A percentile compares a stretch with the other conserved stretches of the same genome.
phyloP scores from a whole-genome alignment of 345 rosid genomes.

The Arabis hirsuta region DNA sequence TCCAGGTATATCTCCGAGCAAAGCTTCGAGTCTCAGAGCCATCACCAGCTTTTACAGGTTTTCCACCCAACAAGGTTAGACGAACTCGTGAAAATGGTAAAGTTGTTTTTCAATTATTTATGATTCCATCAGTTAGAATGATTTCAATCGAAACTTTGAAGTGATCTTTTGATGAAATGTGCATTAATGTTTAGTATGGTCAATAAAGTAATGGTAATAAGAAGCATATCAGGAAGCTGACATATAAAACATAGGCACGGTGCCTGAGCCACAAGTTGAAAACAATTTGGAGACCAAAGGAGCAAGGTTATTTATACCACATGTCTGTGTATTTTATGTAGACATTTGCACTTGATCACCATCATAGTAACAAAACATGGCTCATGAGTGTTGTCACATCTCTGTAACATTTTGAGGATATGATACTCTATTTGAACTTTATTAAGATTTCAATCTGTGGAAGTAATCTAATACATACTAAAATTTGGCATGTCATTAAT shows the following conservation, averaged over 20 bases:
- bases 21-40: constrained; percentile 7
- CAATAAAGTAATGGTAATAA: no score
- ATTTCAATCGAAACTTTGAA: no score
- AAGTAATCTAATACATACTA: no score
- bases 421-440: not conserved
- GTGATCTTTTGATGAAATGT: no score
- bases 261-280: constrained; percentile 14
- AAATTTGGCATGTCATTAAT: no score
- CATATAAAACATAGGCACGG: no score
- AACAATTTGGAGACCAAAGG: not conserved
- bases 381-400: constrained; percentile 12
- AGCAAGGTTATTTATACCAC: constrained; percentile 20
- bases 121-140: no score
- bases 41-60: not conserved
- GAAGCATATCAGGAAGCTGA: no score
- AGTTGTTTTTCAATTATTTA: no score
- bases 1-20: constrained; percentile 17
- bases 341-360: constrained; percentile 18
- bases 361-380: constrained; percentile 5
- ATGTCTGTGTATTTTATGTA: constrained; percentile 2
- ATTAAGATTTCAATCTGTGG: not conserved
- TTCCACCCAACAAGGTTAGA: no score
- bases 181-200: no score
- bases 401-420: not conserved
- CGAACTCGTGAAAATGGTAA: no score